A percentile compares a stretch with the other conserved stretches of the same genome.
These are phyloP conservation scores for Monilinia aucupariae DNA, from an alignment of 2,329 filamentous ascomycete genomes.

Conservation along the genomic window DNA sequence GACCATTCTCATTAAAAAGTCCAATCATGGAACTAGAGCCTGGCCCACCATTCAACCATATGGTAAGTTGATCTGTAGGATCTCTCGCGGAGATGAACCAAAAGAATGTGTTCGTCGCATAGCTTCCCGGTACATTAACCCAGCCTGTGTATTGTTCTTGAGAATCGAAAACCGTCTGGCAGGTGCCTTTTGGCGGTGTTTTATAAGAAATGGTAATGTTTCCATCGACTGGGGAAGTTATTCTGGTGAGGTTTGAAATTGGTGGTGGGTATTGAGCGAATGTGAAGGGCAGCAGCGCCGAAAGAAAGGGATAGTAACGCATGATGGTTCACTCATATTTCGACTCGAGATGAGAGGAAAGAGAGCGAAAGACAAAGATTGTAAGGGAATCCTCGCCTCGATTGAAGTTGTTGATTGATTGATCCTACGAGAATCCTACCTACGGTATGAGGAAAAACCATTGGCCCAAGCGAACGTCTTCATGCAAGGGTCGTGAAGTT, in stretches of 20 bases:
- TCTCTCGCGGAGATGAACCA: constrained; percentile 44
- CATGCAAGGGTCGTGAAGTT: constrained; percentile 5
- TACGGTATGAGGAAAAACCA: background rate
- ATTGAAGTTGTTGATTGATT: constrained; percentile 3
- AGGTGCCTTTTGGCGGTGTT: constrained; percentile 52
- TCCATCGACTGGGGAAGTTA: constrained; percentile 56
- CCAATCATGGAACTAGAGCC: constrained; percentile 60
- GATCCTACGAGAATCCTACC: constrained; percentile 2
- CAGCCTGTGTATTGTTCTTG: constrained; percentile 69
- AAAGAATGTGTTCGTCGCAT: constrained; percentile 46
- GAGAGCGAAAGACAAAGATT: constrained; percentile 3
- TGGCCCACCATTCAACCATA: constrained; percentile 65
- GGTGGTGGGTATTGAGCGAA: constrained; percentile 38
- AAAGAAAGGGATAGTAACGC: constrained; percentile 25
- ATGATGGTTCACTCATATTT: constrained; percentile 33
- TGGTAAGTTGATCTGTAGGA: constrained; percentile 47
- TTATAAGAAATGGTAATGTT: constrained; percentile 66
- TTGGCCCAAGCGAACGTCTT: constrained; percentile 7
- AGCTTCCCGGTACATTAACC: constrained; percentile 54
- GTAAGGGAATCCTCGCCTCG: background rate
- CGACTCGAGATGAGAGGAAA: constrained; percentile 16
- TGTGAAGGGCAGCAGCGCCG: constrained; percentile 23
- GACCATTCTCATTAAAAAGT: constrained; percentile 56
- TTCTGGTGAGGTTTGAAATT: constrained; percentile 46
- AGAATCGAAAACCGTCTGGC: constrained; percentile 56